Base-by-base conservation (phyloP, 2,329 filamentous ascomycete genomes). In the Colletotrichum theobromicola region DNA sequence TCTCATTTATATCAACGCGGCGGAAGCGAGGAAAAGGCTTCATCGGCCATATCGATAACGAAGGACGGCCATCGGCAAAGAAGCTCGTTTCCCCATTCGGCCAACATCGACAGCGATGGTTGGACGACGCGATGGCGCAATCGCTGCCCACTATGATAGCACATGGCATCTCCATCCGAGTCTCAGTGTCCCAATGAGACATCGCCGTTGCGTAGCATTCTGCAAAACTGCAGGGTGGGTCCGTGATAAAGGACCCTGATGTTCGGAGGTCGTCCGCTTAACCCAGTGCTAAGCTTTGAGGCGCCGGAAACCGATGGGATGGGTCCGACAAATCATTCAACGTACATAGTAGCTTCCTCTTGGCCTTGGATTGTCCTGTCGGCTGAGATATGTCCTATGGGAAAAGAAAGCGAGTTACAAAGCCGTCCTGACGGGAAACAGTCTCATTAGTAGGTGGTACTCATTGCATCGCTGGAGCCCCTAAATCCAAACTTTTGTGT, bases 101-200 rank as follows among this genome's bases (percentile, higher is more conserved):
- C 15, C 67, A 72, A 37, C 12, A 57, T 72, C 67, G 67, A 55
- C 42, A 21, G 26, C 32, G 62, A 57, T 66, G 67, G 72, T 71
- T 74, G 72, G 67, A 46, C 55, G 24, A 21, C 18, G 57, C 50
- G 62, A 74, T 74, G 72, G 72, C 72, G 67, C 72, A 71, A 74
- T 74, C 60, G 30, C 62, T 53, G 28, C 55, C 72, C 72, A 71
- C 72, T 50, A 74, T 73, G 65, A 58, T 72, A 35, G 72, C 72
- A 72, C 53, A 55, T 55, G 37, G 61, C 37, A 66, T n/a, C 67
- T 50, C 72, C 32, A 57, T 71, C 42, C 34, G 35, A 32, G 18
- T 46, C 61, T 65, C 34, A 32, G 18, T 46, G 53, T 65, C 34
- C 60, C 71, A 70, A 65, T 74, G 53, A 60, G 32, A 55, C 28